Evolutionary conservation across 2,329 filamentous ascomycete genomes (phyloP).

Genomic region (Chrysoporthe puriensis): DNA sequence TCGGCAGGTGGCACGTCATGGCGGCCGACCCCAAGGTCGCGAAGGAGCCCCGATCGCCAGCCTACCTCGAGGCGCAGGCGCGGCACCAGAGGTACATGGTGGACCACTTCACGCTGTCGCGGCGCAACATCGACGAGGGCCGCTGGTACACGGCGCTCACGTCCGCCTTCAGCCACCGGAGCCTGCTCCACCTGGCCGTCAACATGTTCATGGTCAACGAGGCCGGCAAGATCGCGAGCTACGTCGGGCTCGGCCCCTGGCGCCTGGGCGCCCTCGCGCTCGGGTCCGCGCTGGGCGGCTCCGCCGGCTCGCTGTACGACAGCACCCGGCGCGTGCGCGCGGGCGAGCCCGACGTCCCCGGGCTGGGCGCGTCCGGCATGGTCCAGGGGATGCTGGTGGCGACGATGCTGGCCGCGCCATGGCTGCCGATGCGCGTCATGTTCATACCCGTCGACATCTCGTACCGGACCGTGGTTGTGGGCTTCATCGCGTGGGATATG

Average conservation of each 20-base stretch:
- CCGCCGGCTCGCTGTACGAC: conserved; percentile 29
- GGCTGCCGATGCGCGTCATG: conserved; percentile 29
- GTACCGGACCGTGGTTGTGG: conserved; percentile 27
- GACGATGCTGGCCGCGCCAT: conserved; percentile 28
- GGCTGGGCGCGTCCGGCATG: conserved; percentile 34
- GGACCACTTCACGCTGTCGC: conserved; percentile 32
- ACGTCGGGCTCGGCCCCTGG: conserved; percentile 27
- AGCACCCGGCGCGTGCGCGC: conserved; percentile 18
- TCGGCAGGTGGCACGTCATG: conserved; percentile 12
- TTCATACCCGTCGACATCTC: conserved; percentile 31
- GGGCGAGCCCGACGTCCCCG: conserved; percentile 16
- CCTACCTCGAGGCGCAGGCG: background rate
- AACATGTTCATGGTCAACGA: conserved; percentile 33
- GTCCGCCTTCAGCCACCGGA: conserved; percentile 32
- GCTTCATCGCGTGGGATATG: conserved; percentile 31
- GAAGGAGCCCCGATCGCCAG: background rate
- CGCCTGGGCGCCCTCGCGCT: conserved; percentile 28
- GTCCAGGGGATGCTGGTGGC: conserved; percentile 32
- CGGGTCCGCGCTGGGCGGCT: conserved; percentile 31
- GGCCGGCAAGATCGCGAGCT: conserved; percentile 22
- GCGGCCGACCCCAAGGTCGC: background rate
- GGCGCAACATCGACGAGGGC: conserved; percentile 31
- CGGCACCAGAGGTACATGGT: conserved; percentile 26
- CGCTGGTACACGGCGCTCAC: conserved; percentile 34
- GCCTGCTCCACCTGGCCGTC: conserved; percentile 29